phyloP scores from a whole-genome alignment of 2,329 filamentous ascomycete species.

The Ophiostoma himal-ulmi region DNA sequence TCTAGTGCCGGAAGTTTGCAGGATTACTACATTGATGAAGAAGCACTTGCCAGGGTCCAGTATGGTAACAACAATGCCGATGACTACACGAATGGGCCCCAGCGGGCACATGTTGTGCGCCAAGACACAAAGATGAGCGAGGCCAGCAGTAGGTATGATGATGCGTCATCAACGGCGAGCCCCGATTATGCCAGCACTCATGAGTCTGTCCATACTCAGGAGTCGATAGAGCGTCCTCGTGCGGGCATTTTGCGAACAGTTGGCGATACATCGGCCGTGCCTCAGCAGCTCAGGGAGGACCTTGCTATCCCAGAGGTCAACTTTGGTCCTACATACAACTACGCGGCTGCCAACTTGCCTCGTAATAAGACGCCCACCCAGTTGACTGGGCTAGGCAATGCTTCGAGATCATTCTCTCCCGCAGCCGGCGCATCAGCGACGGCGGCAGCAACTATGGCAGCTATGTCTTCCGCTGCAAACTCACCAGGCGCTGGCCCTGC shows the following conservation, averaged over 20 bases:
- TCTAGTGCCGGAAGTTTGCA: constrained; percentile 26
- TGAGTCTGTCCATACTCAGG: constrained; percentile 46
- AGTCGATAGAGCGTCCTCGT: constrained; percentile 60
- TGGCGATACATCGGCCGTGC: constrained; percentile 42
- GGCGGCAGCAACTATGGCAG: not conserved
- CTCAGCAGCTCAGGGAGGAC: constrained; percentile 26
- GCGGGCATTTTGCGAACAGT: constrained; percentile 76
- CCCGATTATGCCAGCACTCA: constrained; percentile 74
- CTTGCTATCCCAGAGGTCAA: constrained; percentile 68
- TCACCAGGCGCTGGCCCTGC: not conserved
- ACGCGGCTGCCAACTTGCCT: constrained; percentile 39
- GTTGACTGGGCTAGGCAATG: constrained; percentile 13
- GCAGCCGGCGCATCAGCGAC: not conserved
- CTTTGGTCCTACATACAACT: constrained; percentile 78
- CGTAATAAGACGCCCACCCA: constrained; percentile 32
- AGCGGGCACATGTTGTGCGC: constrained; percentile 29
- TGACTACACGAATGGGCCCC: not conserved
- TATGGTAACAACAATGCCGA: constrained; percentile 11
- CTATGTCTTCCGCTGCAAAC: constrained; percentile 9
- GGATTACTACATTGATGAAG: constrained; percentile 26
- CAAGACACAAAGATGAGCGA: constrained; percentile 36
- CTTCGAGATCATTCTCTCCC: constrained; percentile 12
- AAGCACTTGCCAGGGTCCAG: constrained; percentile 25
- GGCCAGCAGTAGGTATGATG: constrained; percentile 52
- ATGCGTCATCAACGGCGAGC: constrained; percentile 58